Percentiles rank a stretch among this genome's conserved stretches.
Evolutionary conservation across 768 basidiomycete species (phyloP).

Genomic region (Boletus tylopilopsis): DNA sequence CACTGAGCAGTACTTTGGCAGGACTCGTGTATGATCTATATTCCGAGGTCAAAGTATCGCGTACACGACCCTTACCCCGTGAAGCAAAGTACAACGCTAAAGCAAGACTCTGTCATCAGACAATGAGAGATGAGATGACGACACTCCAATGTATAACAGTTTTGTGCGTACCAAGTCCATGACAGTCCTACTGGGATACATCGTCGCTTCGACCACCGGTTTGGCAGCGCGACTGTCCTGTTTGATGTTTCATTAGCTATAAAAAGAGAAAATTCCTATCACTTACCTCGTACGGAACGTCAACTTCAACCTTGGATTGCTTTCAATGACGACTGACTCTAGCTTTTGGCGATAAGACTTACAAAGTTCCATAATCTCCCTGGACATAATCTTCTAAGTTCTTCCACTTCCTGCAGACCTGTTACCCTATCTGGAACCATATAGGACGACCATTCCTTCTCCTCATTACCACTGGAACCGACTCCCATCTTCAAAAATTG

Average conservation of each 20-base stretch:
- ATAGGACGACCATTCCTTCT: constrained; percentile 40
- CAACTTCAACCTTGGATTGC: constrained; percentile 66
- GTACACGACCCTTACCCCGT: constrained; percentile 63
- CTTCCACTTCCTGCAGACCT: constrained; percentile 73
- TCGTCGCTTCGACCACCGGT: constrained; percentile 56
- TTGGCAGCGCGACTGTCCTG: constrained; percentile 67
- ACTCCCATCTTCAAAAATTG: constrained; percentile 13
- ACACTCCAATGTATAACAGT: background rate
- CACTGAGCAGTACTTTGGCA: constrained; percentile 83
- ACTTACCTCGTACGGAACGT: constrained; percentile 75
- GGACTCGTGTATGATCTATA: constrained; percentile 56
- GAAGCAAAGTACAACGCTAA: constrained; percentile 94
- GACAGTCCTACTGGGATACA: constrained; percentile 78
- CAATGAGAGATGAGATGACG: constrained; percentile 13
- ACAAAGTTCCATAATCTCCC: constrained; percentile 89
- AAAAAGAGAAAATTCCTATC: background rate
- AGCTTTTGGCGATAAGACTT: constrained; percentile 21
- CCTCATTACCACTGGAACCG: background rate
- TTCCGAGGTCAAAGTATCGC: constrained; percentile 32
- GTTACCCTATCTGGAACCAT: constrained; percentile 87
- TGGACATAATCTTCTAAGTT: constrained; percentile 73
- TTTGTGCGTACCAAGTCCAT: constrained; percentile 79
- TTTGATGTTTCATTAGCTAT: background rate
- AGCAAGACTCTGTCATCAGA: constrained; percentile 68
- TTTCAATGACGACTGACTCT: background rate